These are phyloP conservation scores for Apiotrichum mycotoxinovorans DNA, from an alignment of 1,284 basidiomycete species.

Conservation along the genomic window DNA sequence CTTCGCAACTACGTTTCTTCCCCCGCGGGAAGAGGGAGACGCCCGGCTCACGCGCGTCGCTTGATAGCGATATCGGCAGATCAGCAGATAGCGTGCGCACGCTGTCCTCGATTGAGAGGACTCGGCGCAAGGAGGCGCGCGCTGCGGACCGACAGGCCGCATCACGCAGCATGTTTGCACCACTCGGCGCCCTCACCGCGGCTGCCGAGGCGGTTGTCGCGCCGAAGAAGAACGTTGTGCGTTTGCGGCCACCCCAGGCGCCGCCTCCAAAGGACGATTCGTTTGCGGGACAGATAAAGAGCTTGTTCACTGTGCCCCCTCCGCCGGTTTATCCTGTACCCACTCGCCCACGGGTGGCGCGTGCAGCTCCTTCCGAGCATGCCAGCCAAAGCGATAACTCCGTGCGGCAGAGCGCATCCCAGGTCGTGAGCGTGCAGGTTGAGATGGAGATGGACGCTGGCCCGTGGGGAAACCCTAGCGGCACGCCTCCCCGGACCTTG, in stretches of 20 bases:
- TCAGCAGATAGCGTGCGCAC: slow-evolving; percentile 7
- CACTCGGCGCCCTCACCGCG: slow-evolving; percentile 3
- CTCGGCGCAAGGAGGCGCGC: neutral
- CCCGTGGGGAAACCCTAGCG: neutral
- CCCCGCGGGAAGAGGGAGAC: slow-evolving; percentile 20
- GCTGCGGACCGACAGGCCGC: neutral
- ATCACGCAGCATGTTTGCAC: slow-evolving; percentile 2
- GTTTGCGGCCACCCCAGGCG: slow-evolving; percentile 13
- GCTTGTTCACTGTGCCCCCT: slow-evolving; percentile 16
- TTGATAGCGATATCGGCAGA: slow-evolving; percentile 14
- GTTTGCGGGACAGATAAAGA: slow-evolving; percentile 3
- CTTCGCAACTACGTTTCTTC: slow-evolving; percentile 47
- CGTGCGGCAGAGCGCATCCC: neutral
- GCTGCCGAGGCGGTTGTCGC: neutral
- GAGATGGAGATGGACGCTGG: slow-evolving; percentile 16
- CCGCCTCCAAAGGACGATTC: neutral
- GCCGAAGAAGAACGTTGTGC: slow-evolving; percentile 9
- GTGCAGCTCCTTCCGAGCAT: neutral
- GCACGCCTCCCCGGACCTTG: neutral
- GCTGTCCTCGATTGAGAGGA: neutral
- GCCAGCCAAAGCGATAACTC: neutral
- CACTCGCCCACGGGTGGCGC: neutral
- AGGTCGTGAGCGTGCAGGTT: neutral
- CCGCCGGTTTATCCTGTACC: slow-evolving; percentile 6
- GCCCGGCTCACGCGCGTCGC: slow-evolving; percentile 15